Conservation (phyloP, 257 asterid genomes). For the Coffea canephora region DNA sequence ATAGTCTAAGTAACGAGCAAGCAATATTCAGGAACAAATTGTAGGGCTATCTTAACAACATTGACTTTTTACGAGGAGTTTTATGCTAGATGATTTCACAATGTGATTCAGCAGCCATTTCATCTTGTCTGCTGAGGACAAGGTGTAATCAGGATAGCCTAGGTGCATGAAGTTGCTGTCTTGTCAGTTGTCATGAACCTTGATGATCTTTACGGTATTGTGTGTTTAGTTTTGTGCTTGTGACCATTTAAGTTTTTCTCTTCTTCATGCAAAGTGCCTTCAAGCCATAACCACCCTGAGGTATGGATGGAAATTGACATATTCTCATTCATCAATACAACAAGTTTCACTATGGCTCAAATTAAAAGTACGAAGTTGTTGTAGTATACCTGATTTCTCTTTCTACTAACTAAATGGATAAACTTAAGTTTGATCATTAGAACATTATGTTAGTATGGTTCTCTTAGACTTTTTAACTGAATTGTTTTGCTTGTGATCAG, state of each 20-base stretch:
- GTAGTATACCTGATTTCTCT: neutral
- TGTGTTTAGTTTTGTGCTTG: neutral
- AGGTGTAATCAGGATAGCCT: neutral
- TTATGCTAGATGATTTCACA: neutral
- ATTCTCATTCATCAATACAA: neutral
- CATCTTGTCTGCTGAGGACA: conserved; percentile 3
- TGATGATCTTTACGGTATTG: neutral
- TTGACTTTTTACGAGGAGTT: conserved; percentile 2
- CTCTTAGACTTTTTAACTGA: neutral
- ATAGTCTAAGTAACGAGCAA: neutral
- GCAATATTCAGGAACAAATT: neutral
- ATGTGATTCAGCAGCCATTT: conserved; percentile 12
- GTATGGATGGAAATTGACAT: neutral
- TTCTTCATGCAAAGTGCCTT: neutral
- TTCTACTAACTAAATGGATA: neutral
- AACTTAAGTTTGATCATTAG: neutral
- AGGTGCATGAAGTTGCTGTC: neutral
- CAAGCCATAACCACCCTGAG: neutral
- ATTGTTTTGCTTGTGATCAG: neutral
- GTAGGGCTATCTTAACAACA: neutral
- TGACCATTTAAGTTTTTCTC: neutral
- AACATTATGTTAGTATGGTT: neutral
- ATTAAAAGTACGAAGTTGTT: neutral
- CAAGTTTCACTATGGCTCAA: neutral
- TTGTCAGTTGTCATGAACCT: neutral